These are phyloP conservation scores for Colletotrichum agaves DNA, from an alignment of 2,329 filamentous ascomycete species.

Conservation along the genomic window DNA sequence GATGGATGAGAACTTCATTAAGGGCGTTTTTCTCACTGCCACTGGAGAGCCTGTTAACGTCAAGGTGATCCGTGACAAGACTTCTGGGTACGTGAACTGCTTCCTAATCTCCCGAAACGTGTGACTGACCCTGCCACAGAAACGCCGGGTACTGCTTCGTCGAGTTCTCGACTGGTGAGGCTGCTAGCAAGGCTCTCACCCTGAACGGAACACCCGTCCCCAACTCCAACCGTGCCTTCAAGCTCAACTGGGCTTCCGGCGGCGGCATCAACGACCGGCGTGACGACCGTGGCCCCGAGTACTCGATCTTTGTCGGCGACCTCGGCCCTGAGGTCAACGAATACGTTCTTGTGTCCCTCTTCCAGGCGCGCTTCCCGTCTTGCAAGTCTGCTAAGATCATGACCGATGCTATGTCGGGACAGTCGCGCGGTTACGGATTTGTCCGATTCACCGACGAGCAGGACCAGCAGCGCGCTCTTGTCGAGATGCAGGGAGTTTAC, in stretches of 20 bases:
- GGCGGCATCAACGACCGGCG: constrained; percentile 94
- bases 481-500: constrained; percentile 99
- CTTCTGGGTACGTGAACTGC: constrained; percentile 79
- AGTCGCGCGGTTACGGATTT: constrained; percentile 97
- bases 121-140: constrained; percentile 56
- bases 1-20: constrained; percentile 99
- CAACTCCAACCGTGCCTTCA: constrained; percentile 95
- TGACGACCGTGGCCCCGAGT: constrained; percentile 96
- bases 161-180: constrained; percentile 85
- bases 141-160: constrained; percentile 99
- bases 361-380: constrained; percentile 94
- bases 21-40: constrained; percentile 87
- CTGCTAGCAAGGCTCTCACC: constrained; percentile 89
- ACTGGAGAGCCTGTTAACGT: constrained; percentile 96
- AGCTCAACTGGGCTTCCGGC: constrained; percentile 99
- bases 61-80: constrained; percentile 99
- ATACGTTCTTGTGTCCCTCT: constrained; percentile 95
- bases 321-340: constrained; percentile 98
- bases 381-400: constrained; percentile 99
- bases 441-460: constrained; percentile 96
- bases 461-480: constrained; percentile 94
- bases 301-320: constrained; percentile 97
- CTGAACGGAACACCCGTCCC: constrained; percentile 91
- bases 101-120: background rate
- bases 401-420: constrained; percentile 97